Evolutionary conservation across 176 grass and related monocot genomes (phyloP), one percentile per base, ranked within the genome.

Genomic region (Zoysia japonica): DNA sequence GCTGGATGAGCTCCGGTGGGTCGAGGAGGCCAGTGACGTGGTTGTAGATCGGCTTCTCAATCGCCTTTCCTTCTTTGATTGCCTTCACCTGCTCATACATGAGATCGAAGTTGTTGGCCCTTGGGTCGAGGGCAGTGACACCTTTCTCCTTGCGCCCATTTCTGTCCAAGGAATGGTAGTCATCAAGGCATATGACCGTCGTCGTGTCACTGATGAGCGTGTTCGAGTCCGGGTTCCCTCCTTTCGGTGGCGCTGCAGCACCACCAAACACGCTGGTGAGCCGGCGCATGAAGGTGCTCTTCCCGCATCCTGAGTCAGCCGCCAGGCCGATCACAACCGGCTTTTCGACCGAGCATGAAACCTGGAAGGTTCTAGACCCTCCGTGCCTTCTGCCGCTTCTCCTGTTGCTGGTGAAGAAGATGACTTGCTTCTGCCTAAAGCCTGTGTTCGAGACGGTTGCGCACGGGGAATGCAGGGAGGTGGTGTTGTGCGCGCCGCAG

Each of bases 81-180:
- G 91, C 91, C 87, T 97, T 97, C 70, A 97, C 94, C 80, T 93
- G 91, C 76, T 97, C 84, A 84, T 97, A 97, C 94, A 97, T 97
- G 81, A 97, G 84, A 72, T 97, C 94, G 28, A 93, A 93, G 71
- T 97, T 42, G 79, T 97, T 97, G 19, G 91, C 94, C 81, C 63
- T 89, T n/a, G 94, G 94, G 77, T 97, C 88, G 47, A 97, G 72
- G 28, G 94, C 91, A 0, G 89, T 97, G 41, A 97, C 94, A 41
- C 89, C 91, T 4, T 93, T 70, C 89, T 91, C 88, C 85, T 97
- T 97, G 84, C 94, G 87, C 44, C 94, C 94, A 9, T 71, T 93
- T 36, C 94, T 77, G 76, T 97, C 94, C 91, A 97, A 82, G 67
- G 91, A 93, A 73, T 93, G 94, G 78, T 93, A 97, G 75, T 97